Percentiles rank a stretch among this genome's conserved stretches.
Conservation (phyloP, 768 basidiomycete species). For the Hericium alpestre region DNA sequence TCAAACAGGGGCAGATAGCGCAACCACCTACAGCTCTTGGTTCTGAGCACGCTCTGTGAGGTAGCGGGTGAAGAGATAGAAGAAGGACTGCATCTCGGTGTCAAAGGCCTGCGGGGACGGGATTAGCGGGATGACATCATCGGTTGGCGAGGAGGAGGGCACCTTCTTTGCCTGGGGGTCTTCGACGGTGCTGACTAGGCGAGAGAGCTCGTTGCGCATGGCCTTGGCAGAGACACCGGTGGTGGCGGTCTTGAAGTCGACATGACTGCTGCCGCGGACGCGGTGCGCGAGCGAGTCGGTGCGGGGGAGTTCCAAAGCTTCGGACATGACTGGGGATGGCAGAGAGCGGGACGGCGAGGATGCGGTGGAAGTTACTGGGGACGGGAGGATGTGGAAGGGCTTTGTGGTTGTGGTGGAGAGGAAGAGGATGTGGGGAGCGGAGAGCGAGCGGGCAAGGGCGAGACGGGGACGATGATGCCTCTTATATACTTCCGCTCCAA, state of each 20-base stretch:
- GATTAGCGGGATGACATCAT: neutral
- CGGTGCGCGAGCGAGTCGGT: conserved; percentile 62
- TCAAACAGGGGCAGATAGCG: neutral
- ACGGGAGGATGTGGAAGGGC: conserved; percentile 8
- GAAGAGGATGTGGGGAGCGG: conserved; percentile 10
- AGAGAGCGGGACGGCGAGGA: conserved; percentile 9
- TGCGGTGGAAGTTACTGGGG: neutral
- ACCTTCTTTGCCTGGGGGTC: conserved; percentile 81
- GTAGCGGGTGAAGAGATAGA: conserved; percentile 92
- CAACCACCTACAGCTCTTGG: conserved; percentile 59
- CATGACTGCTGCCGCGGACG: conserved; percentile 66
- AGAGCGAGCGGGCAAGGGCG: conserved; percentile 4
- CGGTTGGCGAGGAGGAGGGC: conserved; percentile 2
- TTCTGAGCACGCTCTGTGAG: conserved; percentile 80
- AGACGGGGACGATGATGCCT: conserved; percentile 11
- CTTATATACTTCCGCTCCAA: conserved; percentile 11
- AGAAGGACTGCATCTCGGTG: conserved; percentile 94
- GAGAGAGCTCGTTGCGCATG: conserved; percentile 96
- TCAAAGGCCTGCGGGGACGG: conserved; percentile 61
- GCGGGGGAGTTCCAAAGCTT: conserved; percentile 37
- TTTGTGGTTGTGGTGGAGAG: conserved; percentile 1
- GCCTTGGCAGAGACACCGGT: conserved; percentile 65
- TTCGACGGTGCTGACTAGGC: conserved; percentile 78
- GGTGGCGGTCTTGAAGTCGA: conserved; percentile 96
- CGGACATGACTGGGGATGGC: conserved; percentile 32